Evolutionary conservation across 306 rosid species (phyloP).

Genomic region (Crataegus laevigata): DNA sequence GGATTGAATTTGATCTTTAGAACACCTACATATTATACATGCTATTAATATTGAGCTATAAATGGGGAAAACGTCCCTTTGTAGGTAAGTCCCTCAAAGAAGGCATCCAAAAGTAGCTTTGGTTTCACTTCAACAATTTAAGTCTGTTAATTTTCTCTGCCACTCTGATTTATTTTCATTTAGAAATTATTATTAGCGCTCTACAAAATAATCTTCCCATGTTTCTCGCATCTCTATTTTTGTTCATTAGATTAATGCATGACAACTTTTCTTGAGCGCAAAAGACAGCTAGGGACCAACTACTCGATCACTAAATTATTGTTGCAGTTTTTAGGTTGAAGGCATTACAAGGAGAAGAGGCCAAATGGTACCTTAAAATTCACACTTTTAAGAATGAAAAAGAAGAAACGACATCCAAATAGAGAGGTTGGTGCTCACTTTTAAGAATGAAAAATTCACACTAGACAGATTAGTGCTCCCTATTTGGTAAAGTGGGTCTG

Average conservation of each 20-base stretch:
- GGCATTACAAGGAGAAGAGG: not conserved
- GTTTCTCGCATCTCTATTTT: too few relatives aligned
- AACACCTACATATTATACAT: too few relatives aligned
- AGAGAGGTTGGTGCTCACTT: too few relatives aligned
- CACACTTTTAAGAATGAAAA: not conserved
- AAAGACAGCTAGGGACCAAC: not conserved
- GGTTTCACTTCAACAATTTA: too few relatives aligned
- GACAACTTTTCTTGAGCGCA: not conserved
- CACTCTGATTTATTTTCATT: not conserved
- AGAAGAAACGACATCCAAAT: not conserved
- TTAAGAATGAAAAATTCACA: not conserved
- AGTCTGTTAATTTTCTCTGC: too few relatives aligned
- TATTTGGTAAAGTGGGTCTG: not conserved
- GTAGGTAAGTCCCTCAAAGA: too few relatives aligned
- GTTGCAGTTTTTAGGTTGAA: not conserved
- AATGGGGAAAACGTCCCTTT: too few relatives aligned
- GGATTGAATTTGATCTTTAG: too few relatives aligned
- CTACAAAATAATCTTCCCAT: too few relatives aligned
- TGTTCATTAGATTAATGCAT: not conserved
- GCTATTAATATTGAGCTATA: too few relatives aligned
- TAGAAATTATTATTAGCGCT: too few relatives aligned
- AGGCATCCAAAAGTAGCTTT: too few relatives aligned
- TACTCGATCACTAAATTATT: not conserved
- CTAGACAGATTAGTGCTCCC: not conserved
- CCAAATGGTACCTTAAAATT: not conserved